Percentiles rank a stretch among this genome's conserved stretches.
These are phyloP conservation scores for Cercospora zeae-maydis DNA, from an alignment of 2,329 filamentous ascomycete species.

Conservation along the genomic window DNA sequence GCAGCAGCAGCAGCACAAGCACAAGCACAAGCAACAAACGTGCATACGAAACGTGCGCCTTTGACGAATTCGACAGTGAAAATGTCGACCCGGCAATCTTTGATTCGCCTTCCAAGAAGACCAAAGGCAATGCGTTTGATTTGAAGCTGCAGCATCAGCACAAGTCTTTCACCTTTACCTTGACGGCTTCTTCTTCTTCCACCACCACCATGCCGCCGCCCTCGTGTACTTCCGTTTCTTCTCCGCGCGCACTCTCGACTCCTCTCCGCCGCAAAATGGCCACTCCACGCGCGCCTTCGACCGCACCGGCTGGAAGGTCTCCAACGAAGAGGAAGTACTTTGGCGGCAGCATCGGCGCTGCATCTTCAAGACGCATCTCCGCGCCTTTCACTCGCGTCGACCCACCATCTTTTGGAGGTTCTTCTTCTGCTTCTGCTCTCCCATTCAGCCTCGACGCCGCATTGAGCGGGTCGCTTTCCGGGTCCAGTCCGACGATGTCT, in stretches of 20 bases:
- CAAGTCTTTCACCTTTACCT: constrained; percentile 42
- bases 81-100: constrained; percentile 56
- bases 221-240: constrained; percentile 32
- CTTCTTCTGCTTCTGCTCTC: constrained; percentile 40
- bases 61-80: constrained; percentile 52
- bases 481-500: constrained; percentile 46
- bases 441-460: constrained; percentile 85
- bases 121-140: constrained; percentile 43
- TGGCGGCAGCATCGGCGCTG: constrained; percentile 23
- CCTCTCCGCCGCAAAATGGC: constrained; percentile 40
- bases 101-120: constrained; percentile 53
- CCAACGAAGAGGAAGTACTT: constrained; percentile 68
- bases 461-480: constrained; percentile 65
- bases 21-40: constrained; percentile 41
- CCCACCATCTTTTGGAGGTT: constrained; percentile 52
- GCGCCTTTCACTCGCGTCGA: constrained; percentile 66
- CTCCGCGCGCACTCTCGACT: constrained; percentile 30
- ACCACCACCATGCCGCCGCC: constrained; percentile 39
- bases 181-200: constrained; percentile 10
- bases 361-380: constrained; percentile 59
- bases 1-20: constrained; percentile 30
- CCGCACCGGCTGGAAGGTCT: constrained; percentile 75
- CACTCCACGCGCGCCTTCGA: constrained; percentile 42
- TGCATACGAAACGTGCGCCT: constrained; percentile 42
- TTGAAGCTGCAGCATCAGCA: constrained; percentile 23